These are phyloP conservation scores for Lophium mytilinum DNA, from an alignment of 495 filamentous ascomycete genomes.

Conservation along the genomic window DNA sequence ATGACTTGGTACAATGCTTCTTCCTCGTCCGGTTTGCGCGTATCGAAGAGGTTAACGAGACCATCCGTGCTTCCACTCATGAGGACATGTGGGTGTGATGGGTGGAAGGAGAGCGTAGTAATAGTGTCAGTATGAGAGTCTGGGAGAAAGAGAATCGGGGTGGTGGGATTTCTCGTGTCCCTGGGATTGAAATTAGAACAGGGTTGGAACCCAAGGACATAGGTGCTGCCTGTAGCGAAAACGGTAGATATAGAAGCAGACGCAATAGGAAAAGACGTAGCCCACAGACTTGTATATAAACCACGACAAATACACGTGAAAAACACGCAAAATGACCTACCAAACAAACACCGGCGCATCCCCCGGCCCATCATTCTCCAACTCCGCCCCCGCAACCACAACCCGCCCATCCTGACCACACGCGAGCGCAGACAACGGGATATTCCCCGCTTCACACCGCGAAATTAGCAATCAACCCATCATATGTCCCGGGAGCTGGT, in stretches of 20 bases:
- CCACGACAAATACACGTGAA: no score
- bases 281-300: no score
- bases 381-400: conserved; percentile 71
- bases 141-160: conserved; percentile 54
- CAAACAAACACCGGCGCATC: conserved; percentile 69
- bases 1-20: conserved; percentile 78
- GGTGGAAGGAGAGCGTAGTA: conserved; percentile 66
- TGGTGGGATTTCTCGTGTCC: conserved; percentile 55
- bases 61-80: conserved; percentile 90
- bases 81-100: conserved; percentile 51
- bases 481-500: no score
- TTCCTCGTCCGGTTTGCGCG: conserved; percentile 54
- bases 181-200: conserved; percentile 32
- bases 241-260: no score
- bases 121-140: conserved; percentile 92
- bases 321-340: conserved; percentile 33
- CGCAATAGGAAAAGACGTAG: no score
- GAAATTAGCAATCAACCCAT: no score
- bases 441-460: conserved; percentile 36
- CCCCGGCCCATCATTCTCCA: conserved; percentile 48
- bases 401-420: conserved; percentile 49
- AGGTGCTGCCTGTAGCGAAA: no score
- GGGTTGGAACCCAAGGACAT: no score
- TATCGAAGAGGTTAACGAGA: conserved; percentile 78
- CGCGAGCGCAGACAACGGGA: conserved; percentile 61